Percentiles rank a stretch among this genome's conserved stretches.
Evolutionary conservation across 306 rosid genomes (phyloP).

Genomic region (Rosa rugosa): DNA sequence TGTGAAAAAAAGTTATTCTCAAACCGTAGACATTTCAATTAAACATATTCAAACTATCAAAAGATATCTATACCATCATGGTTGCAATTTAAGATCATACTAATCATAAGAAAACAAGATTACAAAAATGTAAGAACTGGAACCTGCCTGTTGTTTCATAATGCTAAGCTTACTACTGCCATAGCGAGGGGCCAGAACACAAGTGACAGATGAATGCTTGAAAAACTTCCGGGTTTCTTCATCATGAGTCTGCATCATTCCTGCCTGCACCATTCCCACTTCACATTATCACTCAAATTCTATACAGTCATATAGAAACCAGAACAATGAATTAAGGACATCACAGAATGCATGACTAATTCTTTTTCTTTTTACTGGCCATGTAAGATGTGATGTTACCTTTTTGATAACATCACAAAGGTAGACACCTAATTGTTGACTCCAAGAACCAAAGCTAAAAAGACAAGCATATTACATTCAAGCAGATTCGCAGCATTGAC

Average conservation of each 20-base stretch:
- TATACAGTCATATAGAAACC: not conserved
- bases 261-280: slow-evolving; percentile 49
- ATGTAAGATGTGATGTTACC: too few relatives aligned
- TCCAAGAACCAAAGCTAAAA: too few relatives aligned
- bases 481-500: not conserved
- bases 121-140: not conserved
- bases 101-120: not conserved
- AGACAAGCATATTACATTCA: not conserved
- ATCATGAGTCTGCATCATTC: slow-evolving; percentile 91
- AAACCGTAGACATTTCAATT: not conserved
- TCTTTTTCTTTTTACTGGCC: too few relatives aligned
- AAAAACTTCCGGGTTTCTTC: slow-evolving; percentile 84
- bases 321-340: not conserved
- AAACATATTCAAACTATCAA: not conserved
- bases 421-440: too few relatives aligned
- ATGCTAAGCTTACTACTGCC: slow-evolving; percentile 73
- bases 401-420: too few relatives aligned
- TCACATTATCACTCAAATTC: slow-evolving; percentile 17
- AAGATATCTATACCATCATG: not conserved
- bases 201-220: slow-evolving; percentile 88
- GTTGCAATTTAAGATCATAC: not conserved
- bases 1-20: not conserved
- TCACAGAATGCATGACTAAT: not conserved
- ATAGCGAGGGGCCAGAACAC: slow-evolving; percentile 81
- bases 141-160: slow-evolving; percentile 72